Conservation (phyloP, 176 grass and related monocot genomes). For the Avena atlantica region DNA sequence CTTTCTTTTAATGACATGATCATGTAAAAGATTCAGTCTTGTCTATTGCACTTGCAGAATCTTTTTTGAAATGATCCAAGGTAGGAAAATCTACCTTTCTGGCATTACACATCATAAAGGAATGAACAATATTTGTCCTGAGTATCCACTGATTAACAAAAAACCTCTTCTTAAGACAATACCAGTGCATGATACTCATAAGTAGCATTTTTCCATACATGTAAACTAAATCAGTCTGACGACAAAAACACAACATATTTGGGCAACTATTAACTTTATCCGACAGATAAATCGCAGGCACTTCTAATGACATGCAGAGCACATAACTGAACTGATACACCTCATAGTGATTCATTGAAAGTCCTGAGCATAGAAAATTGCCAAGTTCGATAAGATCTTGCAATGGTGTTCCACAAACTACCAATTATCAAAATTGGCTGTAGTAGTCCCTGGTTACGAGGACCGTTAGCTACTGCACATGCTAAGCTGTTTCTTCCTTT, state of each 20-base stretch:
- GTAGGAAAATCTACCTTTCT: neutral
- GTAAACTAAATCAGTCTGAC: neutral
- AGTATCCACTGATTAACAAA: conserved; percentile 1
- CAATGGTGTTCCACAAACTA: neutral
- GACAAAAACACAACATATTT: neutral
- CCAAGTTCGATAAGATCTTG: neutral
- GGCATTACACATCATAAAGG: neutral
- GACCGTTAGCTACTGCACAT: neutral
- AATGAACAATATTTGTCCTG: neutral
- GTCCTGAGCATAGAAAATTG: conserved; percentile 12
- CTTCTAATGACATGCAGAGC: neutral
- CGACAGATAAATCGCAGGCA: neutral
- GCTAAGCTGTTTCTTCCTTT: neutral
- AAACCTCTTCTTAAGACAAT: neutral
- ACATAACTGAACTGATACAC: neutral
- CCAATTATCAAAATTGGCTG: neutral
- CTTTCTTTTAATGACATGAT: neutral
- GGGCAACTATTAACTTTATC: neutral
- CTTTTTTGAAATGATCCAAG: neutral
- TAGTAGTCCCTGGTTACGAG: neutral
- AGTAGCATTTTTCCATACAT: neutral
- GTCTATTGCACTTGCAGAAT: neutral
- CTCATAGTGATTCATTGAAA: neutral
- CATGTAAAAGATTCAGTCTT: neutral
- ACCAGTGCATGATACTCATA: neutral